Evolutionary conservation across 2,329 filamentous ascomycete genomes (phyloP).

Genomic region (Tolypocladium inflatum): DNA sequence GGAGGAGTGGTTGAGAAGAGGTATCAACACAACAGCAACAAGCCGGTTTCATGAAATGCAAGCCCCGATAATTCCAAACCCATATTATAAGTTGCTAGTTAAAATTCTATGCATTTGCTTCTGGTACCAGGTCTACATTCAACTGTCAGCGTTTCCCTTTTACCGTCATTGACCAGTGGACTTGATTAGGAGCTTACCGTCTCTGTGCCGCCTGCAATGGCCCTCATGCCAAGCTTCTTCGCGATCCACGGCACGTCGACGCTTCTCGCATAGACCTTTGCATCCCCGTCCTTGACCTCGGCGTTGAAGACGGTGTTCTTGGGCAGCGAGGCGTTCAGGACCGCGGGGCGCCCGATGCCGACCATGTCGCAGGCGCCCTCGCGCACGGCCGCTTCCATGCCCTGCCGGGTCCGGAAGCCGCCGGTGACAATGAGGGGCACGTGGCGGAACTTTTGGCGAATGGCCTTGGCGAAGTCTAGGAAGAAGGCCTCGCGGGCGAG

Average conservation of each 20-base stretch:
- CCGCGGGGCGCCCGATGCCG: constrained; percentile 28
- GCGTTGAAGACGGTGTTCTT: constrained; percentile 23
- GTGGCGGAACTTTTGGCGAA: constrained; percentile 32
- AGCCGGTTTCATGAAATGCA: neutral
- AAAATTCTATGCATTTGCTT: neutral
- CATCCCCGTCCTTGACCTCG: constrained; percentile 22
- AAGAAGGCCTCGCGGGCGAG: constrained; percentile 57
- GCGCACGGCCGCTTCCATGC: constrained; percentile 29
- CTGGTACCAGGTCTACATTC: neutral
- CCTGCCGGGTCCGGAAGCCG: constrained; percentile 43
- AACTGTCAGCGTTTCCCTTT: neutral
- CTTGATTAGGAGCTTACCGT: constrained; percentile 3
- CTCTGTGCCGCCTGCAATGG: constrained; percentile 6
- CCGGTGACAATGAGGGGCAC: constrained; percentile 50
- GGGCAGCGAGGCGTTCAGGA: constrained; percentile 27
- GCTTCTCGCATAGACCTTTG: constrained; percentile 18
- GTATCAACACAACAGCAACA: neutral
- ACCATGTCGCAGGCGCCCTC: constrained; percentile 30
- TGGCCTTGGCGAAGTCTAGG: constrained; percentile 50
- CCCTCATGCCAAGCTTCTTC: constrained; percentile 11
- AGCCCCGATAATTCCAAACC: too few species aligned
- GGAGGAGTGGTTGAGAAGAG: too few species aligned
- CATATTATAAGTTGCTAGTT: neutral
- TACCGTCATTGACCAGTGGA: too few species aligned
- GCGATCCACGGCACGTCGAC: constrained; percentile 12